Base-by-base conservation (phyloP, 2,329 filamentous ascomycete species). In the Diaporthe sp. region DNA sequence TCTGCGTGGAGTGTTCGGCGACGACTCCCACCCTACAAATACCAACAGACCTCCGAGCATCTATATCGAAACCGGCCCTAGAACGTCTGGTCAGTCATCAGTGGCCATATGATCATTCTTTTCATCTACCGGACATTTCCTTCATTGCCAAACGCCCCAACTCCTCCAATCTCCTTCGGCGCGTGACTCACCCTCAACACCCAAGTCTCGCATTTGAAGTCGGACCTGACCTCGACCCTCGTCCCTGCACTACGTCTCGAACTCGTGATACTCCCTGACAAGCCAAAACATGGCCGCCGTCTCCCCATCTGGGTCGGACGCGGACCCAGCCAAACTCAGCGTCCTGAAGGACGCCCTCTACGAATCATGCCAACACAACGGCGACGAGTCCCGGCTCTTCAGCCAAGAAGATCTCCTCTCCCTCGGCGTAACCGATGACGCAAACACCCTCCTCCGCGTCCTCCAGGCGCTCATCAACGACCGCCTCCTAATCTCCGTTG, bases 401-500 rank as follows among this genome's bases (percentile, higher is more conserved):
- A 71, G 71, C 34, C 76, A 77, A 42, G 72, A 76, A 37, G 76
- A 77, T 61, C 71, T 77, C 44, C 73, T 79, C 42, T 72, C 73
- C 25, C 72, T 80, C 39, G 67, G 75, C 75, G 86, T 92, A 77
- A 87, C 89, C 68, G 85, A 88, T 76, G 88, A 92, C 81, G 82
- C 91, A 77, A 82, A 86, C 80, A 85, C 89, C 62, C 87, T 93
- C 31, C 82, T 91, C 74, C 84, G 85, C 73, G 88, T 92, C 22
- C 86, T 92, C 55, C 90, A 92, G 82, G 85, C 84, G 46, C 87
- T 93, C 71, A 88, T 88, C 76, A 86, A 91, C 79, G 91, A 93
- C 80, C 90, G 90, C 81, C 87, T 92, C 51, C 89, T 93, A 79
- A 87, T 88, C 75, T 84, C 86, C 34, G 86, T 88, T 67, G 82